Evolutionary conservation across 1,139 yeast genomes (phyloP).

Genomic region (Diutina pseudorugosa): DNA sequence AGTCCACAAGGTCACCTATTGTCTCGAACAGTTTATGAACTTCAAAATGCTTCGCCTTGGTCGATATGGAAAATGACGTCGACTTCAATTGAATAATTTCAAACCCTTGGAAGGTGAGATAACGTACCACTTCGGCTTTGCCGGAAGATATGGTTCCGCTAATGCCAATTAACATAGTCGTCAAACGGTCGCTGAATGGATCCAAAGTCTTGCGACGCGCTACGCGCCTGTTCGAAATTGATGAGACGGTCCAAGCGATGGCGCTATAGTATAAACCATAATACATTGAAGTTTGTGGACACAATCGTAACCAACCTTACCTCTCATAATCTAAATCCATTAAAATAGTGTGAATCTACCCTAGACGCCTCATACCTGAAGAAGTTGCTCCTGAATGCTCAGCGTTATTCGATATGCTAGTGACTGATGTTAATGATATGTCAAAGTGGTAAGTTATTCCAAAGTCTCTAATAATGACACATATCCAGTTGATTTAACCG

Average conservation of each 20-base stretch:
- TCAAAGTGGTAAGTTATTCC: too few species aligned
- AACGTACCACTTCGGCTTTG: slow-evolving; percentile 50
- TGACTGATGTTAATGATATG: too few species aligned
- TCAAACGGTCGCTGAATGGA: not conserved
- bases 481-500: too few species aligned
- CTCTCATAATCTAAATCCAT: too few species aligned
- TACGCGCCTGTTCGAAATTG: not conserved
- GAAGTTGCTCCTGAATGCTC: too few species aligned
- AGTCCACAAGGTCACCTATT: slow-evolving; percentile 40
- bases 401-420: too few species aligned
- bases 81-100: slow-evolving; percentile 15
- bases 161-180: slow-evolving; percentile 57
- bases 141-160: slow-evolving; percentile 68
- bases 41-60: not conserved
- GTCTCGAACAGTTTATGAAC: slow-evolving; percentile 14
- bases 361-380: too few species aligned
- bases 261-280: too few species aligned
- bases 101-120: slow-evolving; percentile 48
- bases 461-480: too few species aligned
- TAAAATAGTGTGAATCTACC: too few species aligned
- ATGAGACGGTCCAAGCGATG: not conserved
- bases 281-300: too few species aligned
- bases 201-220: not conserved
- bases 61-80: not conserved
- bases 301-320: too few species aligned